These are phyloP conservation scores for Syzygium oleosum DNA, from an alignment of 345 rosid genomes.

Conservation along the genomic window DNA sequence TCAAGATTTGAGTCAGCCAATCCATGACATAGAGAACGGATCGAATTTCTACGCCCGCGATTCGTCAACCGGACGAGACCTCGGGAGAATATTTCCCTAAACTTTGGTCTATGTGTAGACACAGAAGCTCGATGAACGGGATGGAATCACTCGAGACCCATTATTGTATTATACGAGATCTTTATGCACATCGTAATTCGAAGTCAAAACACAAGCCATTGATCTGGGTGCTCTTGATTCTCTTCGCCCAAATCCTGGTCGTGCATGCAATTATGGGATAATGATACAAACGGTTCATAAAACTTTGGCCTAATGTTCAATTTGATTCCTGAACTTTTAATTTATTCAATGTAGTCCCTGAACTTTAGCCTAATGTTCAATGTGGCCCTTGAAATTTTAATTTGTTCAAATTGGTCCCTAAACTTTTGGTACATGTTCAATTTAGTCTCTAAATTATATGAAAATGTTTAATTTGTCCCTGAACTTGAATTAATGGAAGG, in stretches of 20 bases:
- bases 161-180: rapidly evolving
- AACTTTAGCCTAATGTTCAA: too few relatives aligned
- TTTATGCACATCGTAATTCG: not conserved
- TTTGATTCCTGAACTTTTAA: too few relatives aligned
- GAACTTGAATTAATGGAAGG: too few relatives aligned
- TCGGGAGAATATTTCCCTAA: not conserved
- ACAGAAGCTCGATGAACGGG: not conserved
- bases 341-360: too few relatives aligned
- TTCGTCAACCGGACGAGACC: not conserved
- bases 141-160: not conserved
- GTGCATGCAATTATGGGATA: not conserved
- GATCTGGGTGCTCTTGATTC: not conserved
- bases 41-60: too few relatives aligned
- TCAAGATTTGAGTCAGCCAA: not conserved
- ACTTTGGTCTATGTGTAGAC: not conserved
- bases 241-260: not conserved
- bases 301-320: too few relatives aligned
- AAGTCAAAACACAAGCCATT: not conserved
- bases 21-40: too few relatives aligned
- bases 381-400: too few relatives aligned
- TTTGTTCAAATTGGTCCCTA: too few relatives aligned
- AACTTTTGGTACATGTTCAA: too few relatives aligned
- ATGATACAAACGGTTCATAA: rapidly evolving
- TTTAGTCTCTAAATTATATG: too few relatives aligned
- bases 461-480: too few relatives aligned